Base-by-base conservation (phyloP, 2,329 filamentous ascomycete genomes). In the Dactylellina haptotyla region DNA sequence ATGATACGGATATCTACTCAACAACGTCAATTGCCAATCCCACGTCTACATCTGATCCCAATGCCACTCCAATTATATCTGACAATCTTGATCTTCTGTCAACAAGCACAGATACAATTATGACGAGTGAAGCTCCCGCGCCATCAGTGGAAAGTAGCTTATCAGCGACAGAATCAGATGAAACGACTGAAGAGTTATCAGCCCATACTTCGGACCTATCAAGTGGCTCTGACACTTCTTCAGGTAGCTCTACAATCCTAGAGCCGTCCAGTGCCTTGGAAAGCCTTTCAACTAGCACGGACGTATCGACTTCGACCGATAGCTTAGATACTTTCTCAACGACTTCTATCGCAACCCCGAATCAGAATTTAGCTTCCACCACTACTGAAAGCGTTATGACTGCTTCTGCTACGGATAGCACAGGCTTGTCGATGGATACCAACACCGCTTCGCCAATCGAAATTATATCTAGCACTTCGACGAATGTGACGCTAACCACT, bases 71-170 rank as follows among this genome's bases (percentile, higher is more conserved):
- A 1, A 26, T 4, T 23, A 3, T 48, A 8, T 4, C 5, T 5
- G 48, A 64, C 16, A 56, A 64, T 23, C n/a, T 48, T 14, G 37
- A 50, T 2, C 37, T 64, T 18, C 37, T 54, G 23, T 46, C 59
- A n/a, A 51, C 26, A 28, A n/a, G 9, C 16, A 10, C 32, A 14
- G 41, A 45, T 45, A 8, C 10, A 6, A 16, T 5, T 48, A 23
- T 23, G 6, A 48, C n/a, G n/a, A 48, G n/a, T 10, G 18, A 48
- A 48, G 45, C 18, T 48, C 6, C 16, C 4, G 14, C 12, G 37
- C 4, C 37, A n/a, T 4, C 12, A 6, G 4, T n/a, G 10, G n/a
- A n/a, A n/a, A n/a, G n/a, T n/a, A n/a, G n/a, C n/a, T n/a, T n/a
- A n/a, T n/a, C n/a, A n/a, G n/a, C n/a, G n/a, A n/a, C n/a, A n/a